These are phyloP conservation scores for Aspergillus quadricinctus DNA, from an alignment of 2,329 filamentous ascomycete genomes.

Conservation along the genomic window DNA sequence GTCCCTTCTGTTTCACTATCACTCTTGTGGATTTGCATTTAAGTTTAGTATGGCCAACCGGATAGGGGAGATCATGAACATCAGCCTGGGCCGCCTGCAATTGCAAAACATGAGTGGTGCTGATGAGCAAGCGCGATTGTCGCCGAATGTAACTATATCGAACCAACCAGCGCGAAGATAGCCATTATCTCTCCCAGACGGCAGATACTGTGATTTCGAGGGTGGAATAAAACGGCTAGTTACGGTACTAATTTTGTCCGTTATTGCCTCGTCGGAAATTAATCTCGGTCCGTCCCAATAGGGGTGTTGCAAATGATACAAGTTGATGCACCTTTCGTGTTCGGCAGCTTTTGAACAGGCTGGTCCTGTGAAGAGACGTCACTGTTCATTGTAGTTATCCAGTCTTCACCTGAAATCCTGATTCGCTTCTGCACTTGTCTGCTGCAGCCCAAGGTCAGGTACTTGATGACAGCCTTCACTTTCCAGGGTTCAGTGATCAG, in stretches of 20 bases:
- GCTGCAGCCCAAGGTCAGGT: not conserved
- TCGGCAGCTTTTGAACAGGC: not conserved
- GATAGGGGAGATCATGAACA: slow-evolving; percentile 12
- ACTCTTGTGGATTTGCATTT: not conserved
- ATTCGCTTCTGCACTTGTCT: not conserved
- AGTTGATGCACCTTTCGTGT: not conserved
- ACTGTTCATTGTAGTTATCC: not conserved
- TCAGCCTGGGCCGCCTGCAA: slow-evolving; percentile 3
- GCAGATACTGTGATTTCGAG: slow-evolving; percentile 2
- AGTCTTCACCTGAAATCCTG: not conserved
- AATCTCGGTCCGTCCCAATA: slow-evolving; percentile 4
- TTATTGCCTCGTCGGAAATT: slow-evolving; percentile 7
- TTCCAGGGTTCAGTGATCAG: not conserved
- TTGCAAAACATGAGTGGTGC: not conserved
- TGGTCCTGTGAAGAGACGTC: not conserved
- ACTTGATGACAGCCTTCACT: not conserved
- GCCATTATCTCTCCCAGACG: slow-evolving; percentile 7
- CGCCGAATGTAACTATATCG: slow-evolving; percentile 8
- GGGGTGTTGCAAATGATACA: not conserved
- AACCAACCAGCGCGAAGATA: slow-evolving; percentile 1
- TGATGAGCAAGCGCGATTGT: not conserved
- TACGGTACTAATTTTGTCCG: slow-evolving; percentile 6
- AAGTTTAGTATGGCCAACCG: slow-evolving; percentile 3
- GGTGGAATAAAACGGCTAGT: slow-evolving; percentile 7
- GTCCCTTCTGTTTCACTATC: not conserved